Base-by-base conservation (phyloP, 2,329 filamentous ascomycete genomes). In the Dryadomyces sulphureus region DNA sequence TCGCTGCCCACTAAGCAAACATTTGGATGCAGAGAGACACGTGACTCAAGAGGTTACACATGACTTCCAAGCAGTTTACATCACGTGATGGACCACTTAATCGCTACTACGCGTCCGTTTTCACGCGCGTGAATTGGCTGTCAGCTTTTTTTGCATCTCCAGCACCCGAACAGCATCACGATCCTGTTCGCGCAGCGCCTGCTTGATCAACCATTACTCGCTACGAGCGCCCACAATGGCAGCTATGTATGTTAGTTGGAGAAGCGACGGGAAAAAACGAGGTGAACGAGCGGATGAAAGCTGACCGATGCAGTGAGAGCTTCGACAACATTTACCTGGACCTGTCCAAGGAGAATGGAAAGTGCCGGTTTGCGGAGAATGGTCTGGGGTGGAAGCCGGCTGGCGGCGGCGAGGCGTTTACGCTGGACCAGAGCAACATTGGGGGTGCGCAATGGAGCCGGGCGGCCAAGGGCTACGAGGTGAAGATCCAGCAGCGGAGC, bases 241-340 rank as follows among this genome's bases (percentile, higher is more conserved):
- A 20, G 48, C 48, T 22, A 49, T 49, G 48, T 49, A 32, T 39
- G 48, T 32, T 17, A 21, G 7, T 14, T 14, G 27, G 4, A 12
- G 27, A 32, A 14, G 9, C 27, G 5, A 7, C 4, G 27, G 11
- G 5, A 14, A 32, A 9, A 14, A 9, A 32, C 4, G 16, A 32
- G 27, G 3, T 14, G 27, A 32, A 5, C 9, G 16, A 14, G 27
- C 27, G 11, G 27, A 32, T 14, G 27, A 14, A 12, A 14, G 27
- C 27, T 32, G 27, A 14, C 11, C n/a, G n/a, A 14, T 40, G 49
- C 49, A 81, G 77, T 55, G 92, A 98, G 77, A 92, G 83, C 60
- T 98, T 98, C 67, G 90, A 96, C 61, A 88, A 87, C 66, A 94
- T 96, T 67, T 89, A 92, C 66, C 79, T 98, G 57, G 90, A 98